These are phyloP conservation scores for Cenchrus americanus DNA, from an alignment of 176 grass and related monocot genomes.

Conservation along the genomic window DNA sequence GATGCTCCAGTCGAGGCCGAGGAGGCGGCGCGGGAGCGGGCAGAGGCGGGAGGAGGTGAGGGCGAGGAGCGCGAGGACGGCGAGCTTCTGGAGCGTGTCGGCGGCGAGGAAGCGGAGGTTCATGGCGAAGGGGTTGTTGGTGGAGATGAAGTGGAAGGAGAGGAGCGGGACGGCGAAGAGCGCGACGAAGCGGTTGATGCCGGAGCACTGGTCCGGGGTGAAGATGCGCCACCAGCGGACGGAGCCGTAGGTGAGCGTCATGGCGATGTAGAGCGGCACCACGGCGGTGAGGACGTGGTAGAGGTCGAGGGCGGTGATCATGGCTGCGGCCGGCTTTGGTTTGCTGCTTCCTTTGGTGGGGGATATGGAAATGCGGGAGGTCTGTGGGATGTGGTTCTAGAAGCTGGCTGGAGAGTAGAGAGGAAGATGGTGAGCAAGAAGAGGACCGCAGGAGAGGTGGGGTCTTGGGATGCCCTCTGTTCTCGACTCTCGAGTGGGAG, in stretches of 20 bases:
- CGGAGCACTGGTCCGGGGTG: conserved; percentile 48
- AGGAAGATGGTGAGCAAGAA: background rate
- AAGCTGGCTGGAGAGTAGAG: background rate
- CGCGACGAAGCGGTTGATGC: conserved; percentile 54
- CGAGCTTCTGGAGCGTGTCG: conserved; percentile 44
- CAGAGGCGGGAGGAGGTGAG: conserved; percentile 18
- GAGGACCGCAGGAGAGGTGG: background rate
- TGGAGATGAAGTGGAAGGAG: conserved; percentile 64
- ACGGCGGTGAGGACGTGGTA: conserved; percentile 40
- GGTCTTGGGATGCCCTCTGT: background rate
- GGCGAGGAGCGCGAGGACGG: conserved; percentile 6
- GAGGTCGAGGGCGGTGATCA: conserved; percentile 46
- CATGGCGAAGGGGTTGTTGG: conserved; percentile 45
- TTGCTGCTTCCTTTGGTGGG: too few relatives aligned
- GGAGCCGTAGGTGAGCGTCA: conserved; percentile 40
- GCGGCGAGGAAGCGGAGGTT: conserved; percentile 50
- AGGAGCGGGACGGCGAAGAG: conserved; percentile 50
- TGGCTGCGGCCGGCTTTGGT: background rate
- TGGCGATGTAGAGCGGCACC: conserved; percentile 40
- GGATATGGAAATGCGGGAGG: background rate
- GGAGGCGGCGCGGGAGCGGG: too few relatives aligned
- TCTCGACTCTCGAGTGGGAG: too few relatives aligned
- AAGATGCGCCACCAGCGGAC: conserved; percentile 44
- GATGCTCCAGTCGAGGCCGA: conserved; percentile 44
- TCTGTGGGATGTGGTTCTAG: background rate